A percentile compares a stretch with the other conserved stretches of the same genome.
Evolutionary conservation across 306 rosid genomes (phyloP).

Genomic region (Prunus campanulata): DNA sequence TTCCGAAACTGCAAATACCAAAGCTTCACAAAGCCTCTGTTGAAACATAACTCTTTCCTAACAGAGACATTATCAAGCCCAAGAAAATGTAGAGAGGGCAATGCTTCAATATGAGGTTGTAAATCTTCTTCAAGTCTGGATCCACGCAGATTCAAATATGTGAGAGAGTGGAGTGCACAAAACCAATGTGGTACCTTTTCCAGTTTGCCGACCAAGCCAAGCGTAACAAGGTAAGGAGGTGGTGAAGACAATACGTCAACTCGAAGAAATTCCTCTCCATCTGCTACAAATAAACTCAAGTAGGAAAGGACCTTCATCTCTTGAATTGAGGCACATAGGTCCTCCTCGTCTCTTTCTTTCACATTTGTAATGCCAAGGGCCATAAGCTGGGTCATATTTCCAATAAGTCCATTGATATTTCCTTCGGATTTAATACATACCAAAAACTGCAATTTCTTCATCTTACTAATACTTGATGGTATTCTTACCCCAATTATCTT

Average conservation of each 20-base stretch:
- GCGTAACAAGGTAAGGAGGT: neutral
- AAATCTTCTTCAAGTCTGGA: neutral
- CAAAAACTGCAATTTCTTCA: slow-evolving; percentile 14
- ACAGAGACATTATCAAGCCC: neutral
- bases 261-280: neutral
- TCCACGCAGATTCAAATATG: neutral
- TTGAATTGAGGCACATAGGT: slow-evolving; percentile 11
- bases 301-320: neutral
- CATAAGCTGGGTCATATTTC: slow-evolving; percentile 2
- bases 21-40: slow-evolving; percentile 10
- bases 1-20: neutral
- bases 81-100: neutral
- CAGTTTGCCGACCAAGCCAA: neutral
- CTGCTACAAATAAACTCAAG: neutral
- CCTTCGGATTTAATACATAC: neutral
- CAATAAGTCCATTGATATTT: too few species aligned
- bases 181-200: neutral
- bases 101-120: neutral
- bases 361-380: neutral
- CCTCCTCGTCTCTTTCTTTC: neutral
- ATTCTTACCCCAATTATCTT: neutral
- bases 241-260: slow-evolving; percentile 5
- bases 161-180: neutral
- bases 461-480: neutral
- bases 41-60: neutral